phyloP scores from a whole-genome alignment of 2,329 filamentous ascomycete genomes.

The Pseudovirgaria hyperparasitica region DNA sequence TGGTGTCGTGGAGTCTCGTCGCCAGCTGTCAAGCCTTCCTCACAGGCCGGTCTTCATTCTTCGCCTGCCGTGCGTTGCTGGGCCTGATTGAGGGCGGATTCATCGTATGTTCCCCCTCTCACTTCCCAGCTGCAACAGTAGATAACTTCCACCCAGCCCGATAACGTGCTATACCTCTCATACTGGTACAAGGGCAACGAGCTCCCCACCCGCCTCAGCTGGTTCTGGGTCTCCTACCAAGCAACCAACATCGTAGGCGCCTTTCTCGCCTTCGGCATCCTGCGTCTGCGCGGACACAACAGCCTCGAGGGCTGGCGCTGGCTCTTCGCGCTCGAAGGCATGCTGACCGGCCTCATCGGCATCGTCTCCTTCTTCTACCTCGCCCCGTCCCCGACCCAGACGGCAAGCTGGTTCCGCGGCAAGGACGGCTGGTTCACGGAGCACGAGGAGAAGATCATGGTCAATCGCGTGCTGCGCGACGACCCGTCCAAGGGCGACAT shows the following conservation, averaged over 20 bases:
- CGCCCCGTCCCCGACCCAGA: constrained; percentile 47
- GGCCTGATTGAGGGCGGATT: constrained; percentile 38
- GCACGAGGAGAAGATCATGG: constrained; percentile 56
- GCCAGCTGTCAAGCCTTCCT: constrained; percentile 60
- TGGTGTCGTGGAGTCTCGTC: constrained; percentile 34
- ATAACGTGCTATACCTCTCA: constrained; percentile 53
- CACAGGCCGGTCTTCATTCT: constrained; percentile 31
- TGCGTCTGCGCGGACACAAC: constrained; percentile 36
- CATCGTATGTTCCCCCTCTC: constrained; percentile 23
- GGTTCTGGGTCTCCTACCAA: constrained; percentile 58
- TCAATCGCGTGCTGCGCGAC: constrained; percentile 47
- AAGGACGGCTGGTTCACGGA: constrained; percentile 55
- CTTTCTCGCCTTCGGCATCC: constrained; percentile 42
- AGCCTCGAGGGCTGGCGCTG: constrained; percentile 44
- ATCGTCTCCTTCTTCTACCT: constrained; percentile 25
- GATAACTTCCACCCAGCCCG: constrained; percentile 38
- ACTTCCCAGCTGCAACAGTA: not conserved
- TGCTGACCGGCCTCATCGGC: constrained; percentile 23
- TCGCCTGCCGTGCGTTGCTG: constrained; percentile 28
- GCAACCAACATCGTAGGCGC: constrained; percentile 43
- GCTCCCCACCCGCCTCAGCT: constrained; percentile 52
- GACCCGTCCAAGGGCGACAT: constrained; percentile 47
- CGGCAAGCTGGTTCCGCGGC: constrained; percentile 46
- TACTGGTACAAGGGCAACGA: constrained; percentile 67
- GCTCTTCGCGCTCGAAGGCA: constrained; percentile 35